Conservation (phyloP, 371 early-diverging fungal species). For the Mucor irregularis region DNA sequence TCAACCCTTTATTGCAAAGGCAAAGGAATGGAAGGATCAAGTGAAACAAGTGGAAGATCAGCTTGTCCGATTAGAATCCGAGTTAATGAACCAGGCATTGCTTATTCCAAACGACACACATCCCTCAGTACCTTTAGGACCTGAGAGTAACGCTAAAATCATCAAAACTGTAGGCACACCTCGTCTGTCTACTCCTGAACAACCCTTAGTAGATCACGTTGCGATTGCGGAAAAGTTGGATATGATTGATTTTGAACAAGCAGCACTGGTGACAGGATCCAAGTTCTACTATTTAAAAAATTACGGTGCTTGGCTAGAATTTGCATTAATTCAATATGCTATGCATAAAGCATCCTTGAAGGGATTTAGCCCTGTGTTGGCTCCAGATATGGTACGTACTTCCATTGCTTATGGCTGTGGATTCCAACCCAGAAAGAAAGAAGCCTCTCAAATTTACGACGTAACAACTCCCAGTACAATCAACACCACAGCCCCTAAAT, state of each 20-base stretch:
- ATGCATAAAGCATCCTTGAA: constrained; percentile 66
- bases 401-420: constrained; percentile 88
- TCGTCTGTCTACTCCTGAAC: constrained; percentile 5
- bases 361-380: constrained; percentile 81
- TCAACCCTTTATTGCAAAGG: constrained; percentile 12
- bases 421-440: constrained; percentile 79
- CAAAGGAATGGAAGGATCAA: constrained; percentile 27
- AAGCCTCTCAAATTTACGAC: constrained; percentile 85
- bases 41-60: constrained; percentile 14
- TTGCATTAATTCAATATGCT: constrained; percentile 86
- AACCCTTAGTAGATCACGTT: constrained; percentile 66
- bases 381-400: constrained; percentile 86
- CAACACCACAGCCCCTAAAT: constrained; percentile 31
- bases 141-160: constrained; percentile 57
- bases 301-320: constrained; percentile 82
- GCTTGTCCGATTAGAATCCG: constrained; percentile 9
- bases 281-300: constrained; percentile 88
- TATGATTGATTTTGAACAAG: constrained; percentile 82
- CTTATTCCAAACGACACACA: constrained; percentile 77
- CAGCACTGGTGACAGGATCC: constrained; percentile 79
- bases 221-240: constrained; percentile 62
- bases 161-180: constrained; percentile 50
- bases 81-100: constrained; percentile 39
- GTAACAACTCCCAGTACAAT: constrained; percentile 54
- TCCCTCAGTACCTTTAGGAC: constrained; percentile 64